phyloP scores from a whole-genome alignment of 306 rosid genomes.

The Quercus alba region DNA sequence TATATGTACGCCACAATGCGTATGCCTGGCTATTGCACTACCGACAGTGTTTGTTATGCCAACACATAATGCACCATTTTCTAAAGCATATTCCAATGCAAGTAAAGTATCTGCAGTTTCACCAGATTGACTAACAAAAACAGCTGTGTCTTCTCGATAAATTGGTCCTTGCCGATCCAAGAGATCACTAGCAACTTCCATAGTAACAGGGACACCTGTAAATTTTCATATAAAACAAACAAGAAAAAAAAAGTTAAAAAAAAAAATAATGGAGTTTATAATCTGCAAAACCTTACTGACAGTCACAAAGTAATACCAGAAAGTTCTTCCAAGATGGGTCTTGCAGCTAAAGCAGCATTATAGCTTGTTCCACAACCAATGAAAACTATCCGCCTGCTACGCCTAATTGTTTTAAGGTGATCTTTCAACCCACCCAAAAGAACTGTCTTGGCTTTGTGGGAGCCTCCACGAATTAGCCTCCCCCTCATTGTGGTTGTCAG shows the following conservation, averaged over 20 bases:
- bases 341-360: conserved; percentile 97
- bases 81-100: conserved; percentile 90
- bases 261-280: background rate
- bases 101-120: conserved; percentile 95
- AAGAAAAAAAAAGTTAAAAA: background rate
- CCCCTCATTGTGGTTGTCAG: conserved; percentile 98
- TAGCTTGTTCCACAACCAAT: conserved; percentile 98
- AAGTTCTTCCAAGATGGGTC: conserved; percentile 98
- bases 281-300: conserved; percentile 13
- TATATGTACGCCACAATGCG: conserved; percentile 97
- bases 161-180: conserved; percentile 96
- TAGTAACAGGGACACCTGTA: conserved; percentile 91
- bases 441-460: conserved; percentile 80
- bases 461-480: conserved; percentile 73
- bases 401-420: conserved; percentile 94
- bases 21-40: conserved; percentile 91
- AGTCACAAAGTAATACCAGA: conserved; percentile 61
- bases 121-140: conserved; percentile 98
- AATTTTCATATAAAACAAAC: conserved; percentile 22
- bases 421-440: conserved; percentile 94
- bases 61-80: conserved; percentile 92
- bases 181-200: conserved; percentile 99
- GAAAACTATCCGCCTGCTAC: conserved; percentile 88
- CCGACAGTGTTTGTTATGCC: conserved; percentile 96
- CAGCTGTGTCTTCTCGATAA: conserved; percentile 92